These are phyloP conservation scores for Musa acuminata DNA, from an alignment of 176 grass and related monocot genomes.

Conservation along the genomic window DNA sequence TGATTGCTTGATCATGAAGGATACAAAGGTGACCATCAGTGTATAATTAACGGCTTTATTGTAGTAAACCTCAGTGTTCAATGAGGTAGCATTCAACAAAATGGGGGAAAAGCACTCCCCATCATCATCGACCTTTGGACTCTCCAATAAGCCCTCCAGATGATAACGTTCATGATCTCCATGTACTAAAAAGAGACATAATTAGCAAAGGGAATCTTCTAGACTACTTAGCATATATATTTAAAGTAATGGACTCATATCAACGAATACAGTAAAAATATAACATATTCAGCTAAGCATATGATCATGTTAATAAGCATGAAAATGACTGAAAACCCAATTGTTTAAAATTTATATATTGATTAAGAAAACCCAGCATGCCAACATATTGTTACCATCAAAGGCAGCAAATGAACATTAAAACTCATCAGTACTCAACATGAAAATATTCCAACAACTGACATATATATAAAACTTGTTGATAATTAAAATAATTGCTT, in stretches of 20 bases:
- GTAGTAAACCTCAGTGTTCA: conserved; percentile 97
- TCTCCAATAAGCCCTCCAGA: conserved; percentile 86
- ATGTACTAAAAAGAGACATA: conserved; percentile 33
- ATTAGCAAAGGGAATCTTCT: conserved; percentile 5
- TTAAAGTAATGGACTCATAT: neutral
- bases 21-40: conserved; percentile 99
- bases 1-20: conserved; percentile 30
- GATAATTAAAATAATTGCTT: neutral
- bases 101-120: conserved; percentile 81
- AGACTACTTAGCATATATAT: neutral
- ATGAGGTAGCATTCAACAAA: conserved; percentile 83
- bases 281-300: no score
- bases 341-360: neutral
- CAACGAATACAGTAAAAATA: no score
- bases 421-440: no score
- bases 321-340: neutral
- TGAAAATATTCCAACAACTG: neutral
- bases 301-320: neutral
- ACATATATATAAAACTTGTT: neutral
- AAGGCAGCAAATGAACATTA: neutral
- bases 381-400: neutral
- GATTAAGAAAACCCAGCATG: neutral
- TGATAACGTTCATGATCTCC: conserved; percentile 78
- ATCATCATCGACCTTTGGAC: conserved; percentile 71
- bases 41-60: conserved; percentile 99